A percentile compares a stretch with the other conserved stretches of the same genome.
phyloP scores from a whole-genome alignment of 2,329 filamentous ascomycete genomes.

The Sclerotinia trifoliorum region DNA sequence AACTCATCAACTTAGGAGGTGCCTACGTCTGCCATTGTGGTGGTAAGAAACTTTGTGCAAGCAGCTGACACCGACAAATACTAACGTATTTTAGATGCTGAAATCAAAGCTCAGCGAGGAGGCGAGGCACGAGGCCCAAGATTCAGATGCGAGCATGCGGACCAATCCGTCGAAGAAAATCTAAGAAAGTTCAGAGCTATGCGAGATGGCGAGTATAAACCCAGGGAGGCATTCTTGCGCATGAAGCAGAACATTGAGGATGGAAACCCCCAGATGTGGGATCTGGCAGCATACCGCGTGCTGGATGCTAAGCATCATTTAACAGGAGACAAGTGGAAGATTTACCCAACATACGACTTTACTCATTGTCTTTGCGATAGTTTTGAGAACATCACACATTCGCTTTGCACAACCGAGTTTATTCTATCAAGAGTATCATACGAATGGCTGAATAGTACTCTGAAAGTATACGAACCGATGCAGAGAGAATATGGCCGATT shows the following conservation, averaged over 20 bases:
- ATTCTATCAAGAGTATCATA: conserved; percentile 82
- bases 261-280: conserved; percentile 95
- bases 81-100: conserved; percentile 55
- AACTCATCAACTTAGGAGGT: conserved; percentile 69
- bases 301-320: conserved; percentile 73
- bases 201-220: conserved; percentile 86
- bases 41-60: conserved; percentile 41
- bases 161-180: conserved; percentile 72
- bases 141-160: conserved; percentile 78
- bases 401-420: conserved; percentile 91
- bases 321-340: conserved; percentile 81
- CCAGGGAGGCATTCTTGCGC: conserved; percentile 77
- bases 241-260: conserved; percentile 90
- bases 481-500: conserved; percentile 82
- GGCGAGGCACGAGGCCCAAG: conserved; percentile 69
- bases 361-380: conserved; percentile 89
- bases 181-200: conserved; percentile 83
- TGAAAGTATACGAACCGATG: conserved; percentile 88
- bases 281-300: conserved; percentile 86
- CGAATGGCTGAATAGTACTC: conserved; percentile 80
- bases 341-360: conserved; percentile 95
- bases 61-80: neutral
- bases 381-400: conserved; percentile 89
- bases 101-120: conserved; percentile 85
- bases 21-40: conserved; percentile 88